These are phyloP conservation scores for Stagonosporopsis cucurbitacearum DNA, from an alignment of 2,329 filamentous ascomycete genomes.

Conservation along the genomic window DNA sequence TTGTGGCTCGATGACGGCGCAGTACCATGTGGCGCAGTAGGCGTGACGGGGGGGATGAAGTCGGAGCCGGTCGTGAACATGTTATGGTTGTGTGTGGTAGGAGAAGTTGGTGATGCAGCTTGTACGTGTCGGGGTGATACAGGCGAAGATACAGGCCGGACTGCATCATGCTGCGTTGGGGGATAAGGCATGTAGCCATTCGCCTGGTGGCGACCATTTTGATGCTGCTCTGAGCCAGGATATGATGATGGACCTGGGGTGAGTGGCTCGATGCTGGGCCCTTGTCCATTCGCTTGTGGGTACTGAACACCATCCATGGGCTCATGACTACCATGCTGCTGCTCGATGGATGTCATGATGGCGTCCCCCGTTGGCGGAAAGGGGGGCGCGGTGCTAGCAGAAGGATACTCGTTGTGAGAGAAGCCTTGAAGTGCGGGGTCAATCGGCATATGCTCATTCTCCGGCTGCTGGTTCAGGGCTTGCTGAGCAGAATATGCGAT, in stretches of 20 bases:
- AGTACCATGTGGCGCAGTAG: constrained; percentile 8
- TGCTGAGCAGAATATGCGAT: constrained; percentile 42
- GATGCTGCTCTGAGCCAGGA: constrained; percentile 8
- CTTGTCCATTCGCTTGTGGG: constrained; percentile 11
- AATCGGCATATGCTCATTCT: constrained; percentile 38
- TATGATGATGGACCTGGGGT: constrained; percentile 32
- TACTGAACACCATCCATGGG: constrained; percentile 11
- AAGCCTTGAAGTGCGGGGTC: constrained; percentile 39
- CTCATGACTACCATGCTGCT: constrained; percentile 23
- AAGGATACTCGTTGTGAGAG: constrained; percentile 24
- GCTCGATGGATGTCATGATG: constrained; percentile 46
- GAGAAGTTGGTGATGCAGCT: constrained; percentile 24
- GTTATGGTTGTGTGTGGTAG: constrained; percentile 27
- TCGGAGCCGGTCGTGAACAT: constrained; percentile 33
- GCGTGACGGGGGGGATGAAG: constrained; percentile 29
- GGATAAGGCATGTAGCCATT: constrained; percentile 20
- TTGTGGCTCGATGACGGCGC: constrained; percentile 27
- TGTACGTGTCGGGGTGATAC: constrained; percentile 28
- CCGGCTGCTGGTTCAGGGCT: constrained; percentile 27
- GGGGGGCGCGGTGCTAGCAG: constrained; percentile 21
- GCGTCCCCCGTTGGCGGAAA: constrained; percentile 33
- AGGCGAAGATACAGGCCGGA: constrained; percentile 27
- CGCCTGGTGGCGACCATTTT: constrained; percentile 17
- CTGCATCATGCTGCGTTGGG: constrained; percentile 14
- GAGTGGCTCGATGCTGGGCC: constrained; percentile 36